Evolutionary conservation across 164 flowering plant species (phyloP), one percentile per base, ranked within the genome.

Genomic region (Stephania yunnanensis): DNA sequence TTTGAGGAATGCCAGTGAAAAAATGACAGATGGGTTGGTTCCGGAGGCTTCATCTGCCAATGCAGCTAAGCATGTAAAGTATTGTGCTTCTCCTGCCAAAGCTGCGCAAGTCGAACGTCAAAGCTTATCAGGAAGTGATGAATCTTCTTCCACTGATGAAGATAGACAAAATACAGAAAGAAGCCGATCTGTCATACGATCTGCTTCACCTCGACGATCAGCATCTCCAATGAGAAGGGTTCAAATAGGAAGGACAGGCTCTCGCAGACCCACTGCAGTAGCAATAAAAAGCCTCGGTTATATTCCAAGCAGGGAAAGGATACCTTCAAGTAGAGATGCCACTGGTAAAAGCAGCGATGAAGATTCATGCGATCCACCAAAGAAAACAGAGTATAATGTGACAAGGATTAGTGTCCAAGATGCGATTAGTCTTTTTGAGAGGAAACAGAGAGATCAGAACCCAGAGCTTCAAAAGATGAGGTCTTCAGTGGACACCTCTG

Each of bases 191-290:
- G 80, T 88, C 46, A 48, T 80, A 77, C 85, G 94, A 84, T 87
- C 93, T 77, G 89, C 91, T 73, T 76, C 94, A 53, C 92, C 94
- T 45, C 90, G 92, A 86, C 82, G 97, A 76, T 94, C 95, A 69
- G 95, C 97, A 75, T 92, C 97, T 72, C 98, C 97, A 74, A 92
- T 92, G 97, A 83, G 97, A 20, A 87, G 94, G 82, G 71, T 94
- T 61, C 98, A 94, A 80, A 90, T 94, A 73, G 95, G 95, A 68
- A 86, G 89, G 77, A 81, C 89, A 53, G 95, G 95, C 71, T 85
- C 97, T 29, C 92, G 88, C 58, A 82, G 95, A 70, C 80, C 98
- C 22, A 73, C 92, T 73, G 89, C 95, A 22, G 71, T 92, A 66
- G 81, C 90, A 63, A 94, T 94, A 76, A 94, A 89, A 84, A 90